Conservation (phyloP, 2,329 filamentous ascomycete genomes). For the Sordariomycetes sp. region DNA sequence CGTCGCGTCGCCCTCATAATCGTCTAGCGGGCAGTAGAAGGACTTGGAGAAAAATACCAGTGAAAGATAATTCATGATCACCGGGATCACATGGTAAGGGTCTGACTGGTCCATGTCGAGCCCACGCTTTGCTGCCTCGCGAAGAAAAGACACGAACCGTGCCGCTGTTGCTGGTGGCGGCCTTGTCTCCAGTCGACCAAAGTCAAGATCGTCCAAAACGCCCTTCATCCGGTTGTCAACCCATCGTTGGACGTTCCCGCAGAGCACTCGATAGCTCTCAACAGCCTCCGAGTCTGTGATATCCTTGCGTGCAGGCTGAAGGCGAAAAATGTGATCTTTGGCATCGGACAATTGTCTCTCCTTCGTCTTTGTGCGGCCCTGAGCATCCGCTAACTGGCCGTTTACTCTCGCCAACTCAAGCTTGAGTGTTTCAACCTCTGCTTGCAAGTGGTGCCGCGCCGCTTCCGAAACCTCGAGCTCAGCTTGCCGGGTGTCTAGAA, state of each 20-base stretch:
- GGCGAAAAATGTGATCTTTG: slow-evolving; percentile 20
- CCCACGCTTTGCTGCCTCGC: slow-evolving; percentile 23
- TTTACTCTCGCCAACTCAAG: slow-evolving; percentile 19
- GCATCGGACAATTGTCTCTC: slow-evolving; percentile 18
- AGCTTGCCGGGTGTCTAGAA: slow-evolving; percentile 24
- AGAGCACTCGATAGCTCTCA: slow-evolving; percentile 21
- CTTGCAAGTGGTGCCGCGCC: slow-evolving; percentile 16
- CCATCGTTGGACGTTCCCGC: slow-evolving; percentile 24
- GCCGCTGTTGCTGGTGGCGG: slow-evolving; percentile 15
- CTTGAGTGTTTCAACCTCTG: slow-evolving; percentile 17
- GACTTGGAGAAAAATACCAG: slow-evolving; percentile 23
- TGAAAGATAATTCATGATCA: slow-evolving; percentile 28
- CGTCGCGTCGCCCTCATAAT: slow-evolving; percentile 17
- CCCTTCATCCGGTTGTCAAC: slow-evolving; percentile 21
- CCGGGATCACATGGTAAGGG: slow-evolving; percentile 23
- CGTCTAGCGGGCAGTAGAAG: slow-evolving; percentile 26
- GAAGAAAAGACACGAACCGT: slow-evolving; percentile 21
- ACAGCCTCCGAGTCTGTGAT: slow-evolving; percentile 24
- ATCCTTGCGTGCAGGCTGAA: slow-evolving; percentile 22
- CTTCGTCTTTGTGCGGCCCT: slow-evolving; percentile 13
- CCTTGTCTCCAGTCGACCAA: slow-evolving; percentile 13
- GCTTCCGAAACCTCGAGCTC: slow-evolving; percentile 21
- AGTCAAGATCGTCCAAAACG: slow-evolving; percentile 20
- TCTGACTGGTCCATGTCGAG: slow-evolving; percentile 19
- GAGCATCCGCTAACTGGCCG: slow-evolving; percentile 19